Conservation (phyloP, 2,329 filamentous ascomycete genomes). For the Penicillium italicum region DNA sequence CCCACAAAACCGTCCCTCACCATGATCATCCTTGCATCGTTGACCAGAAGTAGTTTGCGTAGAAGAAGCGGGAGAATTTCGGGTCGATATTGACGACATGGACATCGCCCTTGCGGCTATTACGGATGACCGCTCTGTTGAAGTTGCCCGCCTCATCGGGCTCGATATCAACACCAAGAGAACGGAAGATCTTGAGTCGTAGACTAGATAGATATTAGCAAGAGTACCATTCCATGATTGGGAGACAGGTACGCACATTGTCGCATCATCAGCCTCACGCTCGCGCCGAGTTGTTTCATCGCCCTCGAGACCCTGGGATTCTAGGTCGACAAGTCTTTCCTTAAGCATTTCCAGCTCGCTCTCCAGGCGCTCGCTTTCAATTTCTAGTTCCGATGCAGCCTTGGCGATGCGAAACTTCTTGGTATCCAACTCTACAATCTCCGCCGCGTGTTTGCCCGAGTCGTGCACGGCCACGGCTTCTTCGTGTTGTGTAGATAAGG, state of each 20-base stretch:
- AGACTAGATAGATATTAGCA: conserved; percentile 48
- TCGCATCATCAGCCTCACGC: conserved; percentile 50
- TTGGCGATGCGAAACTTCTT: conserved; percentile 96
- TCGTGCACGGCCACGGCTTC: conserved; percentile 74
- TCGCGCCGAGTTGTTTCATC: conserved; percentile 51
- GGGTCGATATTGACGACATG: conserved; percentile 92
- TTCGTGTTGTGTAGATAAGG: conserved; percentile 69
- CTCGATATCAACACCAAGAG: conserved; percentile 85
- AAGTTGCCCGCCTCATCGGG: conserved; percentile 77
- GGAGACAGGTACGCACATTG: conserved; percentile 35
- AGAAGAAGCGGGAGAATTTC: conserved; percentile 87
- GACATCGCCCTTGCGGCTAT: conserved; percentile 82
- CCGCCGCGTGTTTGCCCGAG: conserved; percentile 71
- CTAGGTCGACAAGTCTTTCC: conserved; percentile 73
- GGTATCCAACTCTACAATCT: conserved; percentile 83
- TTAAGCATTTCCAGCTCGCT: conserved; percentile 72
- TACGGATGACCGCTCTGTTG: conserved; percentile 78
- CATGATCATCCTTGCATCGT: conserved; percentile 58
- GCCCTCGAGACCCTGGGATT: conserved; percentile 82
- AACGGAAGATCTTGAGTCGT: conserved; percentile 85
- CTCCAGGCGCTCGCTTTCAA: conserved; percentile 88
- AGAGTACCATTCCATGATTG: background rate
- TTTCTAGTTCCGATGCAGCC: conserved; percentile 80
- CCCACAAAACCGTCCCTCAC: background rate
- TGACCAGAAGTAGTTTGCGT: conserved; percentile 95